Evolutionary conservation across 2,329 filamentous ascomycete genomes (phyloP), one percentile per base, ranked within the genome.

Genomic region (Eutypella sp.): DNA sequence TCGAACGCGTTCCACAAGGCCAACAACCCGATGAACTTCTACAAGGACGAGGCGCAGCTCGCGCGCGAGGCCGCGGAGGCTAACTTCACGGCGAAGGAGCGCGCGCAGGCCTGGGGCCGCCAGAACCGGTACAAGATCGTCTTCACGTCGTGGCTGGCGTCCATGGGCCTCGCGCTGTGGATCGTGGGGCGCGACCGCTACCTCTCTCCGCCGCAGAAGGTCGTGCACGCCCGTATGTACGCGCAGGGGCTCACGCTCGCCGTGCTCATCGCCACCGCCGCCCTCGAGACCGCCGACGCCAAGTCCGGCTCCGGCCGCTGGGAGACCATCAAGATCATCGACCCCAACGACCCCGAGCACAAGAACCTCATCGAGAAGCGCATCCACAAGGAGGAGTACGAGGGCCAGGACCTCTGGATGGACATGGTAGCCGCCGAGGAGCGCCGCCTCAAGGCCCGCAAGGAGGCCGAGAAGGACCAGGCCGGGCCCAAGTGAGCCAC

Each of bases 181-280:
- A 65, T 95, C 24, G 89, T 96, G 52, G 82, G 85, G 61, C 81
- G 89, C 52, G 89, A 89, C 65, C 83, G 79, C 54, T 87, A 84
- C 63, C 75, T 95, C 40, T 81, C 78, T 41, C 84, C 82, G 2
- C 72, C 79, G 49, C 91, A 96, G 75, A 96, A 96, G 76, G 72
- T 96, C 19, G 91, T 96, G 15, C 91, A 96, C 76, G 91, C 90
- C 20, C 85, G 91, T 79, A 86, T 96, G 54, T 96, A 96, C 69
- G 91, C 91, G 3, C 91, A 96, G 73, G 89, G 87, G 5, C 72
- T 95, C 57, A 95, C 91, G 5, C 74, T 96, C 40, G 87, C 85
- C 52, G 89, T 96, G 42, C 74, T 96, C 46, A 79, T 95, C 61
- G 82, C 88, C 46, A 87, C 83, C 25, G 89, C 92, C 40, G 86